A percentile compares a stretch with the other conserved stretches of the same genome.
phyloP scores from a whole-genome alignment of 345 rosid genomes.

The Brassica nigra region DNA sequence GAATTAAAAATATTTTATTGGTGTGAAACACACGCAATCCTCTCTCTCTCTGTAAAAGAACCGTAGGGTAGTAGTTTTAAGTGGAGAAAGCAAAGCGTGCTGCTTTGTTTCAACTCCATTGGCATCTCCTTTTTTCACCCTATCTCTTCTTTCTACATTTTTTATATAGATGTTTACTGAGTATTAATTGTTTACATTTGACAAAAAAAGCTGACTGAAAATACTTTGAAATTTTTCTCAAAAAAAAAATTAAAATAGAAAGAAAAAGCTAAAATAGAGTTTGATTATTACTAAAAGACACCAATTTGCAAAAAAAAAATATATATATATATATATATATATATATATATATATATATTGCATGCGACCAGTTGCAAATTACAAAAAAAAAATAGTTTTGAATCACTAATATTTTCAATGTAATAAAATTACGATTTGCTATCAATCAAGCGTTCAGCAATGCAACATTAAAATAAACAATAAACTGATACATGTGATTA shows the following conservation, averaged over 20 bases:
- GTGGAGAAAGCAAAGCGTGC: background rate
- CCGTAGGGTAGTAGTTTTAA: conserved; percentile 6
- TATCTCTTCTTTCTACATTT: background rate
- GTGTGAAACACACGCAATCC: conserved; percentile 62
- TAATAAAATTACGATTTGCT: background rate
- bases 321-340: too few relatives aligned
- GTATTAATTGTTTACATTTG: too few relatives aligned
- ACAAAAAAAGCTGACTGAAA: too few relatives aligned
- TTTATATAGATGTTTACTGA: too few relatives aligned
- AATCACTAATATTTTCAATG: background rate
- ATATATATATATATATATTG: too few relatives aligned
- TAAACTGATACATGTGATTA: too few relatives aligned
- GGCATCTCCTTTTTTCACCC: background rate
- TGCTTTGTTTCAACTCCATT: background rate
- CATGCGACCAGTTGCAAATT: too few relatives aligned
- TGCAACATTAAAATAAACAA: too few relatives aligned
- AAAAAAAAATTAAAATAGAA: too few relatives aligned
- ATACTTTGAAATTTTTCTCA: too few relatives aligned
- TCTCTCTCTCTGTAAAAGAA: conserved; percentile 29
- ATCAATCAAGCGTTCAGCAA: too few relatives aligned
- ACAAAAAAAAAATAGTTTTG: background rate
- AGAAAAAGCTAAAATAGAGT: background rate
- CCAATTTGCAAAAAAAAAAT: background rate
- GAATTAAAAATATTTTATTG: background rate
- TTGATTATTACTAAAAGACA: background rate